Evolutionary conservation across 306 rosid species (phyloP).

Genomic region (Quercus dentata): DNA sequence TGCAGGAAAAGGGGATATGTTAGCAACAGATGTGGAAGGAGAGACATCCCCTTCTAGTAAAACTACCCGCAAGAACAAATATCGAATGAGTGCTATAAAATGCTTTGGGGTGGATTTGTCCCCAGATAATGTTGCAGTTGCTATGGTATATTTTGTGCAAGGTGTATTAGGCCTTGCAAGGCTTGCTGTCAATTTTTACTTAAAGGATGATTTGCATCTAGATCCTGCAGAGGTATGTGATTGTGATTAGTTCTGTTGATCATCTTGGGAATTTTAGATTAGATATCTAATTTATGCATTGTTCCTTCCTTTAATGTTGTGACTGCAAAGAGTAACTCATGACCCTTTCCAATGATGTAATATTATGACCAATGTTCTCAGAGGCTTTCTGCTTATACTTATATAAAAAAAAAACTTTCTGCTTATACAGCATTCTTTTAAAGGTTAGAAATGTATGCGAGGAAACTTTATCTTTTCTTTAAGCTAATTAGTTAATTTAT

Average conservation of each 20-base stretch:
- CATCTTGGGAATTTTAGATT: conserved; percentile 1
- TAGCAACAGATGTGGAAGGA: conserved; percentile 36
- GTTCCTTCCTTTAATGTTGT: background rate
- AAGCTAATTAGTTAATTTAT: background rate
- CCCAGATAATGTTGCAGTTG: conserved; percentile 88
- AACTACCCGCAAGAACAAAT: conserved; percentile 43
- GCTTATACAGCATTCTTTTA: background rate
- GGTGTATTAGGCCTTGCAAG: conserved; percentile 95
- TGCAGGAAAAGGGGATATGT: conserved; percentile 52
- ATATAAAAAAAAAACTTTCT: background rate
- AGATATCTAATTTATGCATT: background rate
- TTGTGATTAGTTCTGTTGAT: conserved; percentile 14
- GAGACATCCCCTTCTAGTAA: conserved; percentile 43
- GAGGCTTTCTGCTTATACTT: too few species aligned
- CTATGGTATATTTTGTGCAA: conserved; percentile 99
- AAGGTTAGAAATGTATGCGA: background rate
- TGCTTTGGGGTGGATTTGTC: conserved; percentile 77
- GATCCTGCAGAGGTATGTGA: conserved; percentile 91
- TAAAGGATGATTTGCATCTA: conserved; percentile 89
- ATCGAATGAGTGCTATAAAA: conserved; percentile 31
- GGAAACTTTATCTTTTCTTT: background rate
- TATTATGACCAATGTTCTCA: background rate
- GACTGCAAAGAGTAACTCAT: conserved; percentile 1
- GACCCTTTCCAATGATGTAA: background rate
- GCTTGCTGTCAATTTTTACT: conserved; percentile 82